phyloP scores from a whole-genome alignment of 768 basidiomycete genomes.

The Suillus placidus region DNA sequence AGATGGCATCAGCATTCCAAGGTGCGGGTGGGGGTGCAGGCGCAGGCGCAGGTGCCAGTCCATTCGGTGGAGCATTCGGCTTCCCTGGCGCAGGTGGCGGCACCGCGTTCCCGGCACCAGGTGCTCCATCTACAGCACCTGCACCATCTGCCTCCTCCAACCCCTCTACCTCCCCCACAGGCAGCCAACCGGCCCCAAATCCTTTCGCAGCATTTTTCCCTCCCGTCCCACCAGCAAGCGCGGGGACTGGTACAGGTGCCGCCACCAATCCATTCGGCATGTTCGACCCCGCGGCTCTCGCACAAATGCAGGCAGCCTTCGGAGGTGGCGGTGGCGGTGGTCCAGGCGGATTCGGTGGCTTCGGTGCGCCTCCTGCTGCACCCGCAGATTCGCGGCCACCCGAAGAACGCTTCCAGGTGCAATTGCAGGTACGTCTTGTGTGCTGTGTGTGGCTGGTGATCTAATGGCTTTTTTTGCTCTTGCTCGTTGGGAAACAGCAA shows the following conservation, averaged over 20 bases:
- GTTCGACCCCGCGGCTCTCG: conserved; percentile 48
- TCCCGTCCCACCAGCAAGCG: conserved; percentile 23
- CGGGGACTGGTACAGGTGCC: conserved; percentile 31
- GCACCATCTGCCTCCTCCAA: conserved; percentile 31
- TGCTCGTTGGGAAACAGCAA: conserved; percentile 53
- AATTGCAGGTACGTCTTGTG: conserved; percentile 62
- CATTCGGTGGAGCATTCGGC: conserved; percentile 18
- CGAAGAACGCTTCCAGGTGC: conserved; percentile 91
- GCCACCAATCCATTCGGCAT: conserved; percentile 24
- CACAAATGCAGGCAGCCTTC: conserved; percentile 39
- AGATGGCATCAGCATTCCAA: conserved; percentile 64
- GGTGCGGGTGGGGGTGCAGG: conserved; percentile 42
- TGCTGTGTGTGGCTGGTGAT: neutral
- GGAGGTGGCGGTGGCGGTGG: conserved; percentile 34
- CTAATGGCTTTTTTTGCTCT: conserved; percentile 3
- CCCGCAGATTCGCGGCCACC: conserved; percentile 75
- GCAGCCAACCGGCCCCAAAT: conserved; percentile 11
- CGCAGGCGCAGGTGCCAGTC: conserved; percentile 13
- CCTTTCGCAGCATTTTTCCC: conserved; percentile 24
- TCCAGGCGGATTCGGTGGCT: conserved; percentile 30
- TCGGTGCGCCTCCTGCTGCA: conserved; percentile 28
- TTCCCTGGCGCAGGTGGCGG: conserved; percentile 28
- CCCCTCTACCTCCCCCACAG: conserved; percentile 18
- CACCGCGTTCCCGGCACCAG: conserved; percentile 62
- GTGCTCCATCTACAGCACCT: conserved; percentile 45